phyloP scores from a whole-genome alignment of 2,329 filamentous ascomycete species.

The Ophiostoma fasciatum region DNA sequence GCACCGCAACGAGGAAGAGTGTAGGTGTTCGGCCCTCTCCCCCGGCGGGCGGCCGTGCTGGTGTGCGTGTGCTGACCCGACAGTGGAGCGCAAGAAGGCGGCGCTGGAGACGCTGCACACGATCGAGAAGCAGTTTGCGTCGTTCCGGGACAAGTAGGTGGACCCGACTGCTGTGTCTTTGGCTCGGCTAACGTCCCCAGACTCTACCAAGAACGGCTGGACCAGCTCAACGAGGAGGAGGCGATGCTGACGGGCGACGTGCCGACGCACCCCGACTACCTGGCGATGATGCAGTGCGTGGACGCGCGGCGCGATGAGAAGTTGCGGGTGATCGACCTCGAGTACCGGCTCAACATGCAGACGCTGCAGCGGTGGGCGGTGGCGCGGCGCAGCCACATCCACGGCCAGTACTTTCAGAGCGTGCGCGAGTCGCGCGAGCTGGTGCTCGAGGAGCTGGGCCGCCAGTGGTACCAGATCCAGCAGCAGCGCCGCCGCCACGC shows the following conservation, averaged over 20 bases:
- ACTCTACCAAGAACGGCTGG: constrained; percentile 76
- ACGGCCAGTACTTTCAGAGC: constrained; percentile 81
- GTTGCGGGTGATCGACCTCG: constrained; percentile 57
- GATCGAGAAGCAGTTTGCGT: constrained; percentile 79
- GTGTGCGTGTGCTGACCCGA: no score
- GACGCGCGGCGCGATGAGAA: constrained; percentile 72
- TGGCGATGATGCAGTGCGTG: constrained; percentile 79
- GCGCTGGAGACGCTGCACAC: constrained; percentile 66
- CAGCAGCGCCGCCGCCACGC: constrained; percentile 57
- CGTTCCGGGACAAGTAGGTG: constrained; percentile 67
- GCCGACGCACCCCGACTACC: constrained; percentile 78
- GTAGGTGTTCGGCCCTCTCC: no score
- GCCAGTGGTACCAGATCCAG: constrained; percentile 87
- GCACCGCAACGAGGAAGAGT: constrained; percentile 49
- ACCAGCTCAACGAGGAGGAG: constrained; percentile 60
- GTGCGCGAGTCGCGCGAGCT: constrained; percentile 71
- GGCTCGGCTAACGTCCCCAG: constrained; percentile 26
- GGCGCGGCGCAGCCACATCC: constrained; percentile 70
- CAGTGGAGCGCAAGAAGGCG: constrained; percentile 63
- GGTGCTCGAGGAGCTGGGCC: constrained; percentile 65
- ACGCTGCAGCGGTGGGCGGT: constrained; percentile 61
- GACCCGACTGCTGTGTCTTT: background rate
- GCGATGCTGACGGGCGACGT: constrained; percentile 41
- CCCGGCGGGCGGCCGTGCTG: no score
- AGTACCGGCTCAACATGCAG: constrained; percentile 59